Base-by-base conservation (phyloP, 768 basidiomycete species). In the Termitomyces sp. region DNA sequence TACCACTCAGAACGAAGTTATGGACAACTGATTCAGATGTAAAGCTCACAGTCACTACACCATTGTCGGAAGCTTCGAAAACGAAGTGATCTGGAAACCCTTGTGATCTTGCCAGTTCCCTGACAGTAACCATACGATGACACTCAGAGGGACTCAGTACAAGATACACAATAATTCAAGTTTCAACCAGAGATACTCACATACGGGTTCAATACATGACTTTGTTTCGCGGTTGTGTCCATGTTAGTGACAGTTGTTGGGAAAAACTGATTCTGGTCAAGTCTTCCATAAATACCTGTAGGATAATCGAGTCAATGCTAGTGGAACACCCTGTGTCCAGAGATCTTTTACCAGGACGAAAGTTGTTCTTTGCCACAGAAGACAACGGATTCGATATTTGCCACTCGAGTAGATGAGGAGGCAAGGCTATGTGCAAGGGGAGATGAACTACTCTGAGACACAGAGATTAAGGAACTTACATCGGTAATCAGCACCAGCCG, bases 191-290 rank as follows among this genome's bases (percentile, higher is more conserved):
- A 53, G 4, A 33, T 12, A 66, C 83, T 57, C 71, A 89, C 89
- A 57, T 78, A 79, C 8, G 90, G 88, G 66, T 91, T 81, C 11
- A 93, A 74, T 15, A 92, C 86, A 44, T 78, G 79, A 62, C 82
- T 81, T 65, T 92, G 91, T 69, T 92, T 93, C 4, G 90, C 91
- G 1, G 84, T 91, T 0, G 91, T 90, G 55, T 87, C 85, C 44
- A 93, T 79, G 60, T 93, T 92, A 0, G 90, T 91, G 15, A 91
- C 87, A 0, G 87, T 92, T 0, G 91, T 92, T 44, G 81, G 82
- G 67, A 93, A 93, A 67, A 80, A 84, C 8, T 68, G 67, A 22
- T 83, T 69, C 55, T 73, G 70, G 62, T 87, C 81, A 15, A 92
- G 74, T 8, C 91, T 83, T 7, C 85, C 87, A 63, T 78, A 87